phyloP scores from a whole-genome alignment of 306 rosid genomes.

The Canavalia gladiata region DNA sequence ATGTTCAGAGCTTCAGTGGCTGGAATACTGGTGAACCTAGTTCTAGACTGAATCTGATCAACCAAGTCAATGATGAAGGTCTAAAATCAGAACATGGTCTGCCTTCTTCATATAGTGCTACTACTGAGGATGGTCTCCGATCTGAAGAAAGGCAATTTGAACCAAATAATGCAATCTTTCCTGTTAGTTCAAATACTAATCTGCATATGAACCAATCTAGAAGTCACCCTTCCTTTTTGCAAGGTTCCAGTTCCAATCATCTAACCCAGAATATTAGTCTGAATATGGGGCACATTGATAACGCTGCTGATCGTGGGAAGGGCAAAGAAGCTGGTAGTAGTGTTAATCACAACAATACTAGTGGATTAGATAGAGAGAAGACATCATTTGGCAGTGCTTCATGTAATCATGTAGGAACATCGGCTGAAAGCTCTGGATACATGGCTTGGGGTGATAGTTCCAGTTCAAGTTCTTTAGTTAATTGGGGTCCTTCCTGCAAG shows the following conservation, averaged over 20 bases:
- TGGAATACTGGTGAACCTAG: constrained; percentile 74
- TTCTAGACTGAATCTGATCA: constrained; percentile 61
- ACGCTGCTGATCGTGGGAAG: constrained; percentile 56
- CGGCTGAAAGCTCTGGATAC: constrained; percentile 68
- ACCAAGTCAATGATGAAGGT: constrained; percentile 63
- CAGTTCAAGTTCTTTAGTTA: constrained; percentile 65
- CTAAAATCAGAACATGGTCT: constrained; percentile 61
- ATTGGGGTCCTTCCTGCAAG: constrained; percentile 90
- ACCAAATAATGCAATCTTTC: constrained; percentile 55
- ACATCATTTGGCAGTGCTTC: constrained; percentile 55
- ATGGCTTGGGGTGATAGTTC: constrained; percentile 60
- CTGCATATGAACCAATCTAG: constrained; percentile 63
- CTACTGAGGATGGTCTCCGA: constrained; percentile 55
- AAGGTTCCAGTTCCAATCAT: constrained; percentile 71
- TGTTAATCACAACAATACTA: constrained; percentile 50
- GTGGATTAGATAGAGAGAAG: constrained; percentile 60
- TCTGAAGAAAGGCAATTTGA: constrained; percentile 69
- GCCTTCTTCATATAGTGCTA: constrained; percentile 61
- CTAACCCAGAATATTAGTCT: constrained; percentile 54
- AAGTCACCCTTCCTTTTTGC: constrained; percentile 64
- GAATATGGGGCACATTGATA: constrained; percentile 55
- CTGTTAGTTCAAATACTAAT: constrained; percentile 52
- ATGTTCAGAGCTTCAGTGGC: constrained; percentile 57
- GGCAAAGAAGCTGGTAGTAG: constrained; percentile 58
- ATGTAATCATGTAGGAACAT: constrained; percentile 61